phyloP scores from a whole-genome alignment of 2,329 filamentous ascomycete species.

The Aureobasidium sp. region DNA sequence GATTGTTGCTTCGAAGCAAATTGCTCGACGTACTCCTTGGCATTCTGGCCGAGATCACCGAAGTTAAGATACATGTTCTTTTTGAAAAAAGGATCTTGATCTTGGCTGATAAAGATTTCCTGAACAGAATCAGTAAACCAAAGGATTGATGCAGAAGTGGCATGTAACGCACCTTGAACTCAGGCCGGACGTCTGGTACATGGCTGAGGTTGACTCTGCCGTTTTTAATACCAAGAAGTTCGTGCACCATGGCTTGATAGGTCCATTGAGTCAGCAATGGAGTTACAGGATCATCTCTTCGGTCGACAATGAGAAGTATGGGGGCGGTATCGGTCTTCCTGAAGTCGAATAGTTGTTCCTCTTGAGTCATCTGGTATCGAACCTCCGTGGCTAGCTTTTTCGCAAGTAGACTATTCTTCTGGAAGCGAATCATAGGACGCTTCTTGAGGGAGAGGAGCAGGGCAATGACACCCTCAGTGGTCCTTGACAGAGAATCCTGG shows the following conservation, averaged over 20 bases:
- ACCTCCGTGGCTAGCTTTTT: conserved; percentile 93
- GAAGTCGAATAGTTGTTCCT: conserved; percentile 95
- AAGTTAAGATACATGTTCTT: conserved; percentile 99
- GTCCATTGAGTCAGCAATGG: conserved; percentile 96
- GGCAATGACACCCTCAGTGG: conserved; percentile 80
- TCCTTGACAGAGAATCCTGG: conserved; percentile 74
- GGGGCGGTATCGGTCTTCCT: conserved; percentile 90
- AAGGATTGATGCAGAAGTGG: no score
- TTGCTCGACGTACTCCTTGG: conserved; percentile 98
- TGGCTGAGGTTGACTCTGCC: conserved; percentile 85
- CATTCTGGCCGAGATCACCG: conserved; percentile 87
- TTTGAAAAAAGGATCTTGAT: conserved; percentile 97
- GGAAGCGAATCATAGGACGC: conserved; percentile 87
- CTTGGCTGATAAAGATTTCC: conserved; percentile 91
- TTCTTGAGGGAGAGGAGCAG: conserved; percentile 87
- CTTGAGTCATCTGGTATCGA: conserved; percentile 86
- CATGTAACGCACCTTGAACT: conserved; percentile 53
- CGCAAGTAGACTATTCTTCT: conserved; percentile 80
- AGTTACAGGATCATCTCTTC: conserved; percentile 89
- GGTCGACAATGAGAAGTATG: conserved; percentile 81
- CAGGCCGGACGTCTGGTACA: conserved; percentile 75
- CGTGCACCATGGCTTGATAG: conserved; percentile 99
- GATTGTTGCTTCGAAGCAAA: conserved; percentile 98
- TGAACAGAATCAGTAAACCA: conserved; percentile 19
- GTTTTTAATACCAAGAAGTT: conserved; percentile 86